Base-by-base conservation (phyloP, 768 basidiomycete genomes). In the Holtermanniella nyarrowii region DNA sequence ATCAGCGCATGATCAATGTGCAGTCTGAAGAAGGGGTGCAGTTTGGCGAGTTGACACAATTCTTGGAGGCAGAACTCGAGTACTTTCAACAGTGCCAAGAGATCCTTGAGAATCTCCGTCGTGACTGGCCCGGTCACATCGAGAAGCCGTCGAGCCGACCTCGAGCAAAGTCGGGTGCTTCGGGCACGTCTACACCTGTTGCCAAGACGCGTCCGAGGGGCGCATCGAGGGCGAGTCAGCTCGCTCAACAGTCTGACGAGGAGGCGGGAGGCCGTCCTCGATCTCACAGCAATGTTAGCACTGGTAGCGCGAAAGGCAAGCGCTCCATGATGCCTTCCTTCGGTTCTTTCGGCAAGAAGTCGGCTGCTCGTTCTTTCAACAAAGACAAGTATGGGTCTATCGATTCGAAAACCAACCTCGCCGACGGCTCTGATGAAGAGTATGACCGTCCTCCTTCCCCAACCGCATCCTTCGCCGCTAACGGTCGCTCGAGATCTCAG, bases 11-110 rank as follows among this genome's bases (percentile, higher is more conserved):
- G 77, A 78, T 80, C 46, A 77, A 76, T 0, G 84, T 95, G 44
- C 85, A 88, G 63, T 83, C 87, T 56, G 81, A 82, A 47, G 88
- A 93, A 63, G 74, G 79, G 23, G 72, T 76, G 24, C 85, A 88
- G 58, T 74, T 85, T 4, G 79, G 78, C 26, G 86, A 85, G 39
- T 75, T 95, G 26, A 79, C 80, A 2, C 69, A 73, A 3, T 79
- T 91, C 62, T 73, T 95, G 26, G 82, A 89, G 45, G 72, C 80
- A 11, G 83, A 93, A 59, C 71, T 84, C 43, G 80, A 81, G 46
- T 91, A 82, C 60, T 82, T 82, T 16, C 78, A 79, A 54, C 79
- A 84, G 54, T 85, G 86, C 61, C 71, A 82, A 16, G 81, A 82
- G n/a, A 78, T 85, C 10, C 69, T 95, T 60, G 76, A 78, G 42